Base-by-base conservation (phyloP, 768 basidiomycete genomes). In the Stropharia rugosoannulata region DNA sequence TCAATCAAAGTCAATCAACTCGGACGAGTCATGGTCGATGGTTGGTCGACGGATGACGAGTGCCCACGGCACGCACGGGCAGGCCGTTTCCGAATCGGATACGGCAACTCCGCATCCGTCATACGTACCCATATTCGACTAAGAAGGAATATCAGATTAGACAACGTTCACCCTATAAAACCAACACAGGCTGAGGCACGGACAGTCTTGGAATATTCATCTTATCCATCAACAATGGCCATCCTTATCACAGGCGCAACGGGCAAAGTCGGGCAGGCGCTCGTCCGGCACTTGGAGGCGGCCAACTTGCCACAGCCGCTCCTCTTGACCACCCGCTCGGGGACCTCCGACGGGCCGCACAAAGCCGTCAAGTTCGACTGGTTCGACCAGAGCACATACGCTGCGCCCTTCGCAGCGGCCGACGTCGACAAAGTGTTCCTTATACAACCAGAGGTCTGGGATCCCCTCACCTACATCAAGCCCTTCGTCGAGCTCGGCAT, bases 161-260 rank as follows among this genome's bases (percentile, higher is more conserved):
- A 32, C 7, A 32, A 32, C 7, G 29, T 22, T 22, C 1, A 32
- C 29, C 29, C 29, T 32, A 32, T 32, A 32, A 32, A 32, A 32
- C 9, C 29, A 32, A 22, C 2, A 7, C 29, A 7, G 29, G 29
- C 29, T 32, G 29, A 29, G 7, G 7, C 29, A 32, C 29, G 22
- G 29, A 32, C 2, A 32, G 29, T 32, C 29, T 32, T 4, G 5
- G 5, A 32, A 32, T 7, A 32, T 7, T 7, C 29, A 32, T 7
- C 29, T 32, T 10, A 3, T 10, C 29, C 29, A 32, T 7, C 6
- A 10, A 55, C 18, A 18, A 73, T 75, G 73, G 64, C 72, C 2
- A 71, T 67, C 45, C 67, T 75, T 18, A 62, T 74, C 59, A 71
- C 60, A 38, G 73, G 73, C 11, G 72, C 69, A 19, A 72, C 70